Evolutionary conservation across 2,329 filamentous ascomycete genomes (phyloP).

Genomic region (Epichloe brachyelytri): DNA sequence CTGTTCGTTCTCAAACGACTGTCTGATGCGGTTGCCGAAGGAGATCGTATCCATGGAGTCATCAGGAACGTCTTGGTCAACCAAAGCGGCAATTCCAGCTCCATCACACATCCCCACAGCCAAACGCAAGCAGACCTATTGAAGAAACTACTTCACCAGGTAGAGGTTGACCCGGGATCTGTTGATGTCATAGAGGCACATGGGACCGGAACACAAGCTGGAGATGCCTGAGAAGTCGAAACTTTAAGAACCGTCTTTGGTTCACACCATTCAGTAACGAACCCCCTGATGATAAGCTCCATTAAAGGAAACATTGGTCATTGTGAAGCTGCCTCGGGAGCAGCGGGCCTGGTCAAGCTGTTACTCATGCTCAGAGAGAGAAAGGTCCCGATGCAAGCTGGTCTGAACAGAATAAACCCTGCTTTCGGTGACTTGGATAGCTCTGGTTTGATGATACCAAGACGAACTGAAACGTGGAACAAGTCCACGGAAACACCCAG

Average conservation of each 20-base stretch:
- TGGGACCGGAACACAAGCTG: constrained; percentile 75
- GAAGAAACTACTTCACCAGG: constrained; percentile 48
- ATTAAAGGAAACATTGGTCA: constrained; percentile 53
- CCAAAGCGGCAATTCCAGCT: constrained; percentile 56
- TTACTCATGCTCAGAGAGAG: constrained; percentile 45
- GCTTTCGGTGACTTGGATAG: constrained; percentile 39
- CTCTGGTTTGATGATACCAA: constrained; percentile 43
- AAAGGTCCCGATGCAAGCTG: constrained; percentile 48
- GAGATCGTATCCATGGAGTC: constrained; percentile 52
- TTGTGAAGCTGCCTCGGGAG: constrained; percentile 39
- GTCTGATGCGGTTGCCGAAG: constrained; percentile 36
- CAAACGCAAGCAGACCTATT: constrained; percentile 49
- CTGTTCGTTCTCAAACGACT: constrained; percentile 37
- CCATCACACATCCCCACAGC: constrained; percentile 59
- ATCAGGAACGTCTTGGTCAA: constrained; percentile 54
- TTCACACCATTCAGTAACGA: background rate
- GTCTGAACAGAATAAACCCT: constrained; percentile 52
- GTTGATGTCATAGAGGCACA: constrained; percentile 81
- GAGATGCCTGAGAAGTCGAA: constrained; percentile 65
- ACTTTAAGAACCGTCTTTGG: constrained; percentile 51
- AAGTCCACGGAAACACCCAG: constrained; percentile 21
- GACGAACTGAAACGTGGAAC: constrained; percentile 10
- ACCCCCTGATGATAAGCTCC: constrained; percentile 13
- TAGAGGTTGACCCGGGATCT: constrained; percentile 61
- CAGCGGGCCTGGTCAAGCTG: constrained; percentile 43